Conservation (phyloP, 2,329 filamentous ascomycete species). For the Fusarium udum region DNA sequence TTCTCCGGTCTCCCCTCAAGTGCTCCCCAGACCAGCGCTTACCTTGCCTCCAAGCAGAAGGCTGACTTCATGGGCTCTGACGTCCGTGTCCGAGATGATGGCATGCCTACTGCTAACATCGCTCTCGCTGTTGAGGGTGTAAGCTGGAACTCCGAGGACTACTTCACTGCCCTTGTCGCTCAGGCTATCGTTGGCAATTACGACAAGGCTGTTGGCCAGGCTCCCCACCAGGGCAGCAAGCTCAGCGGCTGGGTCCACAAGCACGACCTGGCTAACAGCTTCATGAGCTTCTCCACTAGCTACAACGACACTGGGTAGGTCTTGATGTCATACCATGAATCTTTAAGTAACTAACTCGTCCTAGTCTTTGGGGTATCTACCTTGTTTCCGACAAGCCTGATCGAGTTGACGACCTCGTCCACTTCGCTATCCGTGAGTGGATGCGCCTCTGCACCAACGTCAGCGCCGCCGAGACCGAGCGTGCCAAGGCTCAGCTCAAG, state of each 20-base stretch:
- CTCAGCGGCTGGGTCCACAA: constrained; percentile 94
- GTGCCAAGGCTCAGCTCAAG: constrained; percentile 99
- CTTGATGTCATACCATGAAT: neutral
- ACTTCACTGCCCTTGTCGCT: constrained; percentile 97
- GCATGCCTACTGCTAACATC: constrained; percentile 94
- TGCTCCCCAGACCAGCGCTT: constrained; percentile 78
- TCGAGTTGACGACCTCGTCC: constrained; percentile 91
- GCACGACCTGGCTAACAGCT: constrained; percentile 97
- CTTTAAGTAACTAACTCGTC: constrained; percentile 38
- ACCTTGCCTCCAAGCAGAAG: constrained; percentile 82
- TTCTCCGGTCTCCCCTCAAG: constrained; percentile 82
- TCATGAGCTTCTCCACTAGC: constrained; percentile 99
- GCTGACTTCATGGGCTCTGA: constrained; percentile 98
- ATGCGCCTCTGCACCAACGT: constrained; percentile 92
- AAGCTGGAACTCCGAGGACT: constrained; percentile 98
- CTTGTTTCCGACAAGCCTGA: constrained; percentile 90
- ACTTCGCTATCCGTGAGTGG: constrained; percentile 99
- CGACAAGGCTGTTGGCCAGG: constrained; percentile 98
- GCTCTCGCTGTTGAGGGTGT: constrained; percentile 99
- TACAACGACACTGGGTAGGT: constrained; percentile 98
- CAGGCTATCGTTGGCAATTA: constrained; percentile 99
- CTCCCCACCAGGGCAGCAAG: constrained; percentile 97
- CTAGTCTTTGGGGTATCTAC: constrained; percentile 99
- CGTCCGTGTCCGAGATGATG: constrained; percentile 94
- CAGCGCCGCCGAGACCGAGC: constrained; percentile 90